These are phyloP conservation scores for Dissophora ornata DNA, from an alignment of 192 early-diverging fungal genomes.

Conservation along the genomic window DNA sequence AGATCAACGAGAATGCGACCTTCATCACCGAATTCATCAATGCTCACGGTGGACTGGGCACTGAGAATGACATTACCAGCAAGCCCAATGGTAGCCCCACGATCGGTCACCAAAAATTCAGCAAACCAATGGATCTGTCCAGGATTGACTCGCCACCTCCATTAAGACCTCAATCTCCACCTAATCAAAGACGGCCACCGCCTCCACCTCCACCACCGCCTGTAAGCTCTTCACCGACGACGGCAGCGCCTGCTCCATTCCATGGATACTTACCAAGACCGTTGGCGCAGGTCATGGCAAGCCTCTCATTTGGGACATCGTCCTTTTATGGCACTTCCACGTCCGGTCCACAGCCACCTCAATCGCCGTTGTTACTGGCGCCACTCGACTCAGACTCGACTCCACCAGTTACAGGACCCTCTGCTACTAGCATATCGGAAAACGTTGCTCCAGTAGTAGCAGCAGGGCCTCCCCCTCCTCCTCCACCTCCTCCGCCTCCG, in stretches of 20 bases:
- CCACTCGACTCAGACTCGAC: neutral
- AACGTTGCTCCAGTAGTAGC: neutral
- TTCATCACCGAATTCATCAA: slow-evolving; percentile 80
- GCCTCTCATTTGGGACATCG: slow-evolving; percentile 31
- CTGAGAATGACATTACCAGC: slow-evolving; percentile 2
- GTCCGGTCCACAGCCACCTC: slow-evolving; percentile 6
- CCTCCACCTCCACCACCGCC: slow-evolving; percentile 55
- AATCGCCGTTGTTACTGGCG: slow-evolving; percentile 2
- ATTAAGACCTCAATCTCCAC: slow-evolving; percentile 23
- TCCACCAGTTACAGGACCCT: neutral
- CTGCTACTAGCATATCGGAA: too few relatives aligned
- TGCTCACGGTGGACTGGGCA: slow-evolving; percentile 67
- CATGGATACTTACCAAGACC: slow-evolving; percentile 43
- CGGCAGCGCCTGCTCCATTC: slow-evolving; percentile 33
- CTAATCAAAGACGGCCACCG: slow-evolving; percentile 18
- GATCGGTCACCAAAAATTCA: slow-evolving; percentile 6
- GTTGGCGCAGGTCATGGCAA: slow-evolving; percentile 35
- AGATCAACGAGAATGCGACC: slow-evolving; percentile 64
- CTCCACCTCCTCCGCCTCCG: slow-evolving; percentile 26
- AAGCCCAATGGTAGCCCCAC: too few relatives aligned
- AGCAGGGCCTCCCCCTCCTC: slow-evolving; percentile 10
- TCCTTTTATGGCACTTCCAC: slow-evolving; percentile 33
- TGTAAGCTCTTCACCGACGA: neutral
- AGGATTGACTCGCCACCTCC: slow-evolving; percentile 52
- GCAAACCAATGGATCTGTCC: slow-evolving; percentile 19